Evolutionary conservation across 768 basidiomycete genomes (phyloP).

Genomic region (Boletus rubroflammeus): DNA sequence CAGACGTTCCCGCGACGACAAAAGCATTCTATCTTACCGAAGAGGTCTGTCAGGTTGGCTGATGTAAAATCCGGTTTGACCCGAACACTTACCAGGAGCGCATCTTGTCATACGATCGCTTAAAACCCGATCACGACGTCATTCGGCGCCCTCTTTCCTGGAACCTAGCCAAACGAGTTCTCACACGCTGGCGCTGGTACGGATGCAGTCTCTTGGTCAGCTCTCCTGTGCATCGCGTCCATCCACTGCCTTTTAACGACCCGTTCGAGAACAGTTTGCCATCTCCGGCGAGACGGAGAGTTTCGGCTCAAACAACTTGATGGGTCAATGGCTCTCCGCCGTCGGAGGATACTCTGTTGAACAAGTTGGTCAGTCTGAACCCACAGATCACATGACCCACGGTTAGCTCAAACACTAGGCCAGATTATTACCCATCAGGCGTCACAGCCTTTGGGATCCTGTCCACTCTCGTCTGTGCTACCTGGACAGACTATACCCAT

Average conservation of each 20-base stretch:
- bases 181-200: slow-evolving; percentile 66
- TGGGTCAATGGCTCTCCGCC: slow-evolving; percentile 69
- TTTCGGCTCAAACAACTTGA: slow-evolving; percentile 67
- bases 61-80: neutral
- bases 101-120: slow-evolving; percentile 46
- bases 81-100: slow-evolving; percentile 43
- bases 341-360: slow-evolving; percentile 60
- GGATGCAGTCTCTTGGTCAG: slow-evolving; percentile 60
- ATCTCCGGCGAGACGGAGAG: slow-evolving; percentile 66
- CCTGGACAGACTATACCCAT: slow-evolving; percentile 57
- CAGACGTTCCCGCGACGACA: slow-evolving; percentile 64
- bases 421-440: slow-evolving; percentile 60
- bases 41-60: slow-evolving; percentile 39
- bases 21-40: slow-evolving; percentile 59
- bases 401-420: slow-evolving; percentile 10
- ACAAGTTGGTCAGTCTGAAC: slow-evolving; percentile 45
- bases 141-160: slow-evolving; percentile 44
- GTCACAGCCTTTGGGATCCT: slow-evolving; percentile 61
- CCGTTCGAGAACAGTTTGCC: slow-evolving; percentile 46
- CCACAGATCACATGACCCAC: neutral
- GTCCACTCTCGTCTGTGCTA: slow-evolving; percentile 59
- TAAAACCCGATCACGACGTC: slow-evolving; percentile 40
- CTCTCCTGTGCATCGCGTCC: neutral
- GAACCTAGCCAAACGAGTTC: slow-evolving; percentile 44
- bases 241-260: neutral